Base-by-base conservation (phyloP, 345 rosid genomes). In the Iberis pinnata region DNA sequence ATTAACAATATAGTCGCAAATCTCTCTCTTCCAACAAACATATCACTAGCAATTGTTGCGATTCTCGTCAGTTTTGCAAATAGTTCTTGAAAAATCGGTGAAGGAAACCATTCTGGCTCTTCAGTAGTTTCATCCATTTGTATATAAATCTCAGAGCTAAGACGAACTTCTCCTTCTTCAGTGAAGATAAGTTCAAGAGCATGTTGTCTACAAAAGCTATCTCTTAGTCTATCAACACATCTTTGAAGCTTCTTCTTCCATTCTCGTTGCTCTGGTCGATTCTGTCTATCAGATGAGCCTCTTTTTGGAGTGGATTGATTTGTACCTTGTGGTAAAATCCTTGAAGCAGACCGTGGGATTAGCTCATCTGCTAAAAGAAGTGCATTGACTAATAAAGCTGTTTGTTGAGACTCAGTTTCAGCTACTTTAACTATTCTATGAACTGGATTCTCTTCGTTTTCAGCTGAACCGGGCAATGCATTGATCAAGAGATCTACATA, bases 31-130 rank as follows among this genome's bases (percentile, higher is more conserved):
- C 98, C 98, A 40, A 84, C 83, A 19, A 84, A 80, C 84, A 79
- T 74, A 43, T 87, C 95, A 1, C 78, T 63, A 20, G 78, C 81
- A 25, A 87, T 75, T 68, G 63, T 73, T 5, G 89, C 87, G 54
- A 81, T 69, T 47, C 60, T 65, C 43, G 80, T 80, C 69, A 90
- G 24, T 65, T 90, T 90, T 12, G 68, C 58, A 51, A 75, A 87
- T 17, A 87, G 77, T 46, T 84, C 95, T 85, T 87, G 89, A 43
- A 73, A 79, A 46, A 84, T 79, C 43, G 80, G 75, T 47, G 97
- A 82, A 12, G 95, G 95, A 55, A 82, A 82, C 97, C 97, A 84
- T 54, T 84, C 90, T 1, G 88, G 94, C 66, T 82, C 90, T 31
- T 82, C 83, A 27, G 69, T 43, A 17, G 54, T 60, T 38, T 75